phyloP scores from a whole-genome alignment of 192 early-diverging fungal species.

The Podila epicladia region DNA sequence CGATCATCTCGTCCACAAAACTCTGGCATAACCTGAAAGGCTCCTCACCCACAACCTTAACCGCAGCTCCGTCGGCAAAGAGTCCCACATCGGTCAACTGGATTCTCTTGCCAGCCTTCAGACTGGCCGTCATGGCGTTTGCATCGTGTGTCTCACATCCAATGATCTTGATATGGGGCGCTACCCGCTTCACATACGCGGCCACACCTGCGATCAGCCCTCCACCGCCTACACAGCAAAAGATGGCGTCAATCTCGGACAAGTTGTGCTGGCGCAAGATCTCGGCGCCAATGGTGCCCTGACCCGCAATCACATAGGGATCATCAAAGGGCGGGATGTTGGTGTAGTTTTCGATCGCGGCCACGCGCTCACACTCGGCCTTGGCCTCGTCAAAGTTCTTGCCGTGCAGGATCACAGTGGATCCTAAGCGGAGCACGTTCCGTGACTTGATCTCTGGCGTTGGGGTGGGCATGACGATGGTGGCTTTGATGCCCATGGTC shows the following conservation, averaged over 20 bases:
- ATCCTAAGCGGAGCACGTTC: constrained; percentile 92
- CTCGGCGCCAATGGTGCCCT: constrained; percentile 96
- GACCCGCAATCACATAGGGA: constrained; percentile 98
- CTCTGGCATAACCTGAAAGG: constrained; percentile 82
- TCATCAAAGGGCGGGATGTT: constrained; percentile 99
- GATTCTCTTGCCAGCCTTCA: constrained; percentile 72
- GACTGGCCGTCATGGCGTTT: constrained; percentile 85
- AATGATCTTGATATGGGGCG: constrained; percentile 88
- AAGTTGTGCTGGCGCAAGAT: constrained; percentile 72
- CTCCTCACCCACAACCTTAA: constrained; percentile 90
- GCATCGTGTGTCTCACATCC: constrained; percentile 94
- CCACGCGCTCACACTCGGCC: constrained; percentile 80
- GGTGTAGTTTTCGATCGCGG: constrained; percentile 73
- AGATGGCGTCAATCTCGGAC: constrained; percentile 86
- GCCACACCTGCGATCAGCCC: constrained; percentile 94
- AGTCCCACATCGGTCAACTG: constrained; percentile 85
- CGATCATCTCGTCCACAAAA: constrained; percentile 91
- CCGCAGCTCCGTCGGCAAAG: constrained; percentile 98
- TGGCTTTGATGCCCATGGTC: constrained; percentile 91
- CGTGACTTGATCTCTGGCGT: constrained; percentile 88
- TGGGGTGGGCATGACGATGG: constrained; percentile 95
- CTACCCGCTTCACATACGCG: constrained; percentile 92
- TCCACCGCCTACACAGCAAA: constrained; percentile 93
- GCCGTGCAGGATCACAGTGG: constrained; percentile 88
- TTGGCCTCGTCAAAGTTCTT: constrained; percentile 97